Evolutionary conservation across 1,139 yeast species (phyloP).

Genomic region (Taphrina deformans): DNA sequence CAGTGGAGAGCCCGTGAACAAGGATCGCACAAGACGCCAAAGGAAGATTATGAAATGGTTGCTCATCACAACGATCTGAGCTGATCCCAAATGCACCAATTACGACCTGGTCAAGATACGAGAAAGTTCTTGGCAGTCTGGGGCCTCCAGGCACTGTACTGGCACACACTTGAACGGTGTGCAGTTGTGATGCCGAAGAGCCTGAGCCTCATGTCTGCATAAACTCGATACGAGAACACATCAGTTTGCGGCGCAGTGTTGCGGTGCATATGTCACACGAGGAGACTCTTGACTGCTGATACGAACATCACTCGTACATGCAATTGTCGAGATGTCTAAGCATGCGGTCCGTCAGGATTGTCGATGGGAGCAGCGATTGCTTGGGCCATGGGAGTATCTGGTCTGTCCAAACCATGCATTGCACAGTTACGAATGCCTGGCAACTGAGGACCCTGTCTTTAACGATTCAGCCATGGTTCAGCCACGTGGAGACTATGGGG

Average conservation of each 20-base stretch:
- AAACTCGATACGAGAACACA: not conserved
- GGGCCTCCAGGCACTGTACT: too few relatives aligned
- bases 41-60: not conserved
- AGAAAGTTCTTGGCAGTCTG: too few relatives aligned
- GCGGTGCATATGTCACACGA: not conserved
- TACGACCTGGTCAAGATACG: too few relatives aligned
- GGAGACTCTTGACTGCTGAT: too few relatives aligned
- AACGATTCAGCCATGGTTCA: not conserved
- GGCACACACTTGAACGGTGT: too few relatives aligned
- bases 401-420: too few relatives aligned
- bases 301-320: too few relatives aligned
- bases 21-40: not conserved
- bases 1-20: not conserved
- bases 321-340: too few relatives aligned
- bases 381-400: not conserved
- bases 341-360: too few relatives aligned
- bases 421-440: too few relatives aligned
- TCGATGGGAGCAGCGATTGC: not conserved
- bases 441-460: not conserved
- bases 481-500: slow-evolving; percentile 1
- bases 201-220: too few relatives aligned
- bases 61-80: not conserved
- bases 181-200: not conserved
- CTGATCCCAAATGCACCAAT: too few relatives aligned
- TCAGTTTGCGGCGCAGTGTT: not conserved